Base-by-base conservation (phyloP, 768 basidiomycete species). In the Serendipita indica region DNA sequence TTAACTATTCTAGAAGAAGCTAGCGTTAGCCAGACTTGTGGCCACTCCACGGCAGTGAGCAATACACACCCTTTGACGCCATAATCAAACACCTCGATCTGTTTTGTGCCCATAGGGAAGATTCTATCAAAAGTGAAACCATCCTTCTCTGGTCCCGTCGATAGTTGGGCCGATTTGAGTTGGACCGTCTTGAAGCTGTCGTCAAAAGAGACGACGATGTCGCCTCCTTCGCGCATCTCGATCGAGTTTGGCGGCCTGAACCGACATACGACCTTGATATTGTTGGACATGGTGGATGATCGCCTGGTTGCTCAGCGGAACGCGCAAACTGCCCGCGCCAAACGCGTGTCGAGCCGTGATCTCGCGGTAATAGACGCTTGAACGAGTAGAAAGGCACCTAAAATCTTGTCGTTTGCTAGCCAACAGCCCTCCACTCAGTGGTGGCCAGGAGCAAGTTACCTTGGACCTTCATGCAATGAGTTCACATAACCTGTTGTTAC, bases 241-340 rank as follows among this genome's bases (percentile, higher is more conserved):
- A 94, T 82, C 60, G 89, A 74, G 73, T 99, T 99, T 62, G 86
- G 80, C 3, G 96, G 96, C 63, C 96, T 91, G 73, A 98, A 99
- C 94, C 94, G 90, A 79, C 94, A 98, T 64, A 99, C 90, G 68
- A 99, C 96, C 77, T 98, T 94, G 79, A 94, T 92, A 70, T 93
- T 93, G 64, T 83, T 91, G 62, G 75, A 75, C 49, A 54, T 54
- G 49, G 22, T 30, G 22, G 61, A 63, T n/a, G n/a, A n/a, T n/a
- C n/a, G n/a, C 3, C n/a, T n/a, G n/a, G n/a, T n/a, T n/a, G n/a
- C n/a, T n/a, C n/a, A n/a, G n/a, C n/a, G n/a, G n/a, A n/a, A n/a
- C n/a, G n/a, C n/a, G n/a, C n/a, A n/a, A n/a, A n/a, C n/a, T n/a
- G n/a, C n/a, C n/a, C n/a, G n/a, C n/a, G n/a, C n/a, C n/a, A n/a